Evolutionary conservation across 192 early-diverging fungal genomes (phyloP), one percentile per base, ranked within the genome.

Genomic region (Backusella macrospora): DNA sequence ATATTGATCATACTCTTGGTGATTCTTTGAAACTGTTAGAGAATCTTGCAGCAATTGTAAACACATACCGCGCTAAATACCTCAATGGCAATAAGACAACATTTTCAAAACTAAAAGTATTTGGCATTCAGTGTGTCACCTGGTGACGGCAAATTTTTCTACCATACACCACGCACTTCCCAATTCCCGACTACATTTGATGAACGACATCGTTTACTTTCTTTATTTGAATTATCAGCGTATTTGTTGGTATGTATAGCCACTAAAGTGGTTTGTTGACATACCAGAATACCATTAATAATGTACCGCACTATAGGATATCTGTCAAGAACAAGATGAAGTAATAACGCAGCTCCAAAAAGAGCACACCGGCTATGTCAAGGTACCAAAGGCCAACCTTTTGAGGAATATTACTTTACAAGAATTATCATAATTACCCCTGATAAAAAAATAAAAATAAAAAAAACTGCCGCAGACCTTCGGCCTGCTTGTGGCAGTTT

Each of bases 1-100:
- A 68, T 68, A 29, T 68, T 68, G 66, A 46, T 47, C 66, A 68
- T 21, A 68, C 66, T 46, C 66, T 68, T 68, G 66, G 43, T 47
- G 66, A 68, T 68, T 68, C 44, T 0, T 29, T 68, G 18, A 46
- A 68, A 29, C 43, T 68, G 43, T 29, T 68, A 0, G 18, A 68
- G 29, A 68, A 68, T 46, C 45, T 68, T 1, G 4, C 45, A 46
- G 66, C 66, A 44, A 47, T 68, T 9, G 5, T 68, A 44, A 68
- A 46, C 45, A 67, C 65, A 47, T 68, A 68, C 44, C 42, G 10
- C 18, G 3, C 65, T 5, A 68, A 68, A 47, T 68, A 68, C 45
- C 40, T 68, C 29, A 9, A 68, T 68, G 45, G 64, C 2, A 21
- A 65, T 21, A 65, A 65, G 38, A 68, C 43, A 46, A 29, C 44